A percentile compares a stretch with the other conserved stretches of the same genome.
phyloP scores from a whole-genome alignment of 352 stramenopile genomes.

The Phytopythium chamaehyphon region DNA sequence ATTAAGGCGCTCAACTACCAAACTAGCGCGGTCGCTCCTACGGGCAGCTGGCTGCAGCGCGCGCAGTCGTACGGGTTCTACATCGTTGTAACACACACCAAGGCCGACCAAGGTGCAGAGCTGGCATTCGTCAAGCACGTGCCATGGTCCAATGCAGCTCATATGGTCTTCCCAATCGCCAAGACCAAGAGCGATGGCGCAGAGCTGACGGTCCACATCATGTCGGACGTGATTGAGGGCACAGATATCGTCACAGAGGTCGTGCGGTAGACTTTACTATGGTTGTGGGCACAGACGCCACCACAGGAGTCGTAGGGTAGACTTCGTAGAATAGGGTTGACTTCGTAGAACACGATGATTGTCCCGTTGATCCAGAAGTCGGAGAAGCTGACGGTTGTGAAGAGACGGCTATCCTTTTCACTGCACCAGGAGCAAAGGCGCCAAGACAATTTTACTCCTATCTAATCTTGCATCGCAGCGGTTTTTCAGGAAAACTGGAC shows the following conservation, averaged over 20 bases:
- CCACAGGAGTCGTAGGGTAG: no score
- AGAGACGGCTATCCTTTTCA: no score
- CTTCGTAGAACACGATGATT: no score
- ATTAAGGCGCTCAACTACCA: conserved; percentile 30
- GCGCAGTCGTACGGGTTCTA: conserved; percentile 73
- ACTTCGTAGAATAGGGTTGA: no score
- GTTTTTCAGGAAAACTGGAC: no score
- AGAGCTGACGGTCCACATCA: conserved; percentile 32
- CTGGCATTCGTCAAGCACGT: conserved; percentile 66
- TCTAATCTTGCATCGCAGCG: no score
- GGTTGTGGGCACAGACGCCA: no score
- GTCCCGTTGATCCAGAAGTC: no score
- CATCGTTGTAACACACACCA: conserved; percentile 39
- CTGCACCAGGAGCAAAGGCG: no score
- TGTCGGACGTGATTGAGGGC: conserved; percentile 53
- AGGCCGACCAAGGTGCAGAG: conserved; percentile 11
- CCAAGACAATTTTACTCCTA: no score
- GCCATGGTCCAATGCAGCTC: conserved; percentile 32
- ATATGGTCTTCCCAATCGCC: conserved; percentile 27
- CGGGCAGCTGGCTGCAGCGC: conserved; percentile 42
- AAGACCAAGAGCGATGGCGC: neutral
- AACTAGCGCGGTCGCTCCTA: conserved; percentile 26
- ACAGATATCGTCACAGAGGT: conserved; percentile 20
- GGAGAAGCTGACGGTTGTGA: no score
- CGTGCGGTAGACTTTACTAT: conserved; percentile 1